Base-by-base conservation (phyloP, 345 rosid species). In the Dipteronia dyeriana region DNA sequence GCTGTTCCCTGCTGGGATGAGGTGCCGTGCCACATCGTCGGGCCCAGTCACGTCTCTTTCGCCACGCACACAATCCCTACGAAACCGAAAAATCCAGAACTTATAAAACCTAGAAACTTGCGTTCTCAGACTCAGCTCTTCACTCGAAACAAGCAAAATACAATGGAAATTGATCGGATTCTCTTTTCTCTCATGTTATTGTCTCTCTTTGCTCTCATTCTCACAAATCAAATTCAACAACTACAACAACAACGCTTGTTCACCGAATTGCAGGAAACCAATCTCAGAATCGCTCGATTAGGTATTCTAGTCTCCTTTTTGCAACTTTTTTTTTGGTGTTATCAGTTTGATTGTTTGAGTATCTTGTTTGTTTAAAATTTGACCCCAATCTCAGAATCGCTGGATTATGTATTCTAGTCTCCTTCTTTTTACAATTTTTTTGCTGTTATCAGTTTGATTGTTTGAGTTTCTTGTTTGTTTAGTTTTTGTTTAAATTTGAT, bases 311-410 rank as follows among this genome's bases (percentile, higher is more conserved):
- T 31, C 51, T 8, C 45, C 20, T 16, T 51, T 5, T 31, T 67
- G 9, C 13, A 34, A 1, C 51, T 3, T 3, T 31, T 0, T 31
- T 31, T 31, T 31, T 51, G 14, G 0, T 17, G 11, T 4, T 11
- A 14, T 68, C 16, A 23, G 14, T 56, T 31, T 31, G 34, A 31
- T 3, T 31, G 34, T 31, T 31, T 31, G 38, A 31, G 34, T 53
- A 19, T 20, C 47, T 20, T 43, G 29, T 39, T 14, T 65, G 6
- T 7, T 23, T 66, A 0, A 39, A 39, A 39, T 39, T 39, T 39
- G 43, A 39, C n/a, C n/a, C 91, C 75, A 88, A 84, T 84, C 85
- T 90, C 73, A 76, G 77, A 68, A 72, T 91, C 71, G 79, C 91
- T 70, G 84, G 83, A 73, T 80, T 90, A 41, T 95, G 97, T 88